These are phyloP conservation scores for Colletotrichum agaves DNA, from an alignment of 2,329 filamentous ascomycete species.

Conservation along the genomic window DNA sequence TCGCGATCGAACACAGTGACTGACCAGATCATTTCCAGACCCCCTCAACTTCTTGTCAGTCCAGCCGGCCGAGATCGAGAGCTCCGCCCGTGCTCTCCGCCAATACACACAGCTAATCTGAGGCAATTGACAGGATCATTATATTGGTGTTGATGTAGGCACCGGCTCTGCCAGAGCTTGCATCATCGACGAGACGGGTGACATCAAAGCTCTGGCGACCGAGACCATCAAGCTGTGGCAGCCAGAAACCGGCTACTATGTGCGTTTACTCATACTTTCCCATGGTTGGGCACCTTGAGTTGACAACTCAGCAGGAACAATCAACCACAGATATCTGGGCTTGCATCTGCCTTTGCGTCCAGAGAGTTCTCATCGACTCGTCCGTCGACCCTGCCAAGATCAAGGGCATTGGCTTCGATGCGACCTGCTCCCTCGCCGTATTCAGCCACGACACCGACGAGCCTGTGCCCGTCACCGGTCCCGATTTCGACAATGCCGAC, in stretches of 20 bases:
- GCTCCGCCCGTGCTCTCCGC: neutral
- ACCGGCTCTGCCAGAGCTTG: conserved; percentile 96
- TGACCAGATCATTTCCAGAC: conserved; percentile 14
- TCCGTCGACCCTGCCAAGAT: conserved; percentile 80
- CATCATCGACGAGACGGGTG: conserved; percentile 90
- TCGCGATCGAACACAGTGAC: neutral
- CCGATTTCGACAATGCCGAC: conserved; percentile 78
- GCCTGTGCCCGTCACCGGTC: conserved; percentile 89
- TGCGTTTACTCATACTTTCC: conserved; percentile 49
- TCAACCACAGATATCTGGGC: conserved; percentile 97
- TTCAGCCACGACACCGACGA: conserved; percentile 91
- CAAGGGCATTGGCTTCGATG: conserved; percentile 95
- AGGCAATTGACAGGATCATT: conserved; percentile 60
- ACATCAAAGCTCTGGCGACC: conserved; percentile 81
- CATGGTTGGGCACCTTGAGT: neutral
- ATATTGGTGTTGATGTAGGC: conserved; percentile 93
- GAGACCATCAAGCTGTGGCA: conserved; percentile 86
- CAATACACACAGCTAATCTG: conserved; percentile 17
- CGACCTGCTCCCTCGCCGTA: conserved; percentile 96
- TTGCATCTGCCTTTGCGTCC: conserved; percentile 90
- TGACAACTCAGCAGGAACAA: conserved; percentile 75
- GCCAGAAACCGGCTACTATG: conserved; percentile 79
- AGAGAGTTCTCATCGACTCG: conserved; percentile 83
- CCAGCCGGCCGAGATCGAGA: neutral
- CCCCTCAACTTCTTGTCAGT: conserved; percentile 35